Percentiles rank a stretch among this genome's conserved stretches.
Conservation (phyloP, 805 yeast genomes). For the Schizosaccharomyces lindneri region DNA sequence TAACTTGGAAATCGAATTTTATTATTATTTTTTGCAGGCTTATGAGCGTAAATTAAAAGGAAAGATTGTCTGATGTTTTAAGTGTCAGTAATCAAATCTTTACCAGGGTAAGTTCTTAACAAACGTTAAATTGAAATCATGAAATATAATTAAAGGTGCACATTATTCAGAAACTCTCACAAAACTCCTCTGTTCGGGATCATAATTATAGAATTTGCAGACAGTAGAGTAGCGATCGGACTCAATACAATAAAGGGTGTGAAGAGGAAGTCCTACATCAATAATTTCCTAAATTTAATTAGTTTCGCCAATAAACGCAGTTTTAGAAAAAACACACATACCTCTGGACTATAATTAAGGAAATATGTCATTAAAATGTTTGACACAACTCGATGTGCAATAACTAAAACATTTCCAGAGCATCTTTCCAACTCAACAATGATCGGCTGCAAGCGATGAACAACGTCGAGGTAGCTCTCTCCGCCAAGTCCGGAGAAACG, state of each 20-base stretch:
- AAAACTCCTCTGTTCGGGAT: not conserved
- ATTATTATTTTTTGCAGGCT: too few relatives aligned
- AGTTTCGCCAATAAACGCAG: too few relatives aligned
- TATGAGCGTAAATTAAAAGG: too few relatives aligned
- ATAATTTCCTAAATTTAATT: not conserved
- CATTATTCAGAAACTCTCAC: not conserved
- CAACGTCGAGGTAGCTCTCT: constrained; percentile 87
- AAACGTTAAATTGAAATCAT: not conserved
- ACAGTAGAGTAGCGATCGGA: not conserved
- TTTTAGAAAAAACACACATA: not conserved
- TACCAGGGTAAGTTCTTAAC: not conserved
- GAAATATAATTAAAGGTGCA: not conserved
- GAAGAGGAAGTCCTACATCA: not conserved
- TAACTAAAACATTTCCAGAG: constrained; percentile 82
- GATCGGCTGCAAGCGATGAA: constrained; percentile 80
- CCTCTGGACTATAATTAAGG: constrained; percentile 36
- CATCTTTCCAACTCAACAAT: constrained; percentile 94
- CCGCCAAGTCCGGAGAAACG: constrained; percentile 97
- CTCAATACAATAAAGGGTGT: not conserved
- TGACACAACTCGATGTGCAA: constrained; percentile 93
- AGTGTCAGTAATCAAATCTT: too few relatives aligned
- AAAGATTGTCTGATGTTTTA: too few relatives aligned
- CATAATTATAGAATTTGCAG: not conserved
- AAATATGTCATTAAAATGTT: constrained; percentile 72
- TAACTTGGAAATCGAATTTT: too few relatives aligned